phyloP scores from a whole-genome alignment of 2,329 filamentous ascomycete genomes.

The Arthrobotrys sphaeroides region DNA sequence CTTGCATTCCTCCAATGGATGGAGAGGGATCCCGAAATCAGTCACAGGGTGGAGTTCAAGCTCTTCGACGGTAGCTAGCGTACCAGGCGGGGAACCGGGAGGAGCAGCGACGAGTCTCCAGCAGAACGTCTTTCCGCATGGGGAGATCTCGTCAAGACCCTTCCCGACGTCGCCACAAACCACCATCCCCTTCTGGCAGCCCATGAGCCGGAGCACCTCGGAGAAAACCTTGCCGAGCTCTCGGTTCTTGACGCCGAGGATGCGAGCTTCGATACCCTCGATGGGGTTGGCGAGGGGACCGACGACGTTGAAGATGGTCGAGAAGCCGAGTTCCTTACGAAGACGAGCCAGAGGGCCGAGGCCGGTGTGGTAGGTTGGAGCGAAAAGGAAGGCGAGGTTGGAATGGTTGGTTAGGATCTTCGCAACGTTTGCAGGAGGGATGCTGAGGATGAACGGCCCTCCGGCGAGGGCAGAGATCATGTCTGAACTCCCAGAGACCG shows the following conservation, averaged over 20 bases:
- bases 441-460: conserved; percentile 74
- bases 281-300: conserved; percentile 92
- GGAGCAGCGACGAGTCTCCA: conserved; percentile 72
- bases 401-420: conserved; percentile 70
- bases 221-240: conserved; percentile 89
- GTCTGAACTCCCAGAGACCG: conserved; percentile 93
- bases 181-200: conserved; percentile 83
- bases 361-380: conserved; percentile 93
- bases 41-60: conserved; percentile 77
- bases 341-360: conserved; percentile 90
- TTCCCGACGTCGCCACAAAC: conserved; percentile 82
- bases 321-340: conserved; percentile 86
- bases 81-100: conserved; percentile 59
- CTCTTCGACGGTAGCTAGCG: conserved; percentile 71
- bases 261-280: conserved; percentile 82
- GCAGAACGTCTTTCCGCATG: conserved; percentile 86
- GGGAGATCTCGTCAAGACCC: conserved; percentile 94
- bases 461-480: conserved; percentile 76
- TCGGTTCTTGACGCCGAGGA: conserved; percentile 90
- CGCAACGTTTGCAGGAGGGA: conserved; percentile 76
- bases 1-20: conserved; percentile 80
- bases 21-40: conserved; percentile 84
- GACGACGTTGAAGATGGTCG: conserved; percentile 97
- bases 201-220: conserved; percentile 79
- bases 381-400: conserved; percentile 88